Percentiles rank a stretch among this genome's conserved stretches.
phyloP scores from a whole-genome alignment of 75 land plant species.

The Selaginella tamariscina region DNA sequence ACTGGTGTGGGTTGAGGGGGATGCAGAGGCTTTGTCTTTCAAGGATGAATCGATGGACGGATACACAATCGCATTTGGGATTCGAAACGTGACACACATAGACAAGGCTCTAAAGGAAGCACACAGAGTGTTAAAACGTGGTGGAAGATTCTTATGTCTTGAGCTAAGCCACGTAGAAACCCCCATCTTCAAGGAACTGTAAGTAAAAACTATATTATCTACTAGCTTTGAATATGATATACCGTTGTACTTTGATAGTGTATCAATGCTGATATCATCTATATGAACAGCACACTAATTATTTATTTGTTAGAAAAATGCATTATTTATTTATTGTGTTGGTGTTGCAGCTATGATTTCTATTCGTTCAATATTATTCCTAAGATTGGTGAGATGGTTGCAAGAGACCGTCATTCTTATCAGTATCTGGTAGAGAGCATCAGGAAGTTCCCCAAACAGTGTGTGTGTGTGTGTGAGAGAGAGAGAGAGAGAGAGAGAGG shows the following conservation, averaged over 20 bases:
- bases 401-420: slow-evolving; percentile 78
- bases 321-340: not conserved
- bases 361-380: slow-evolving; percentile 86
- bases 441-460: slow-evolving; percentile 61
- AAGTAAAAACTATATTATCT: slow-evolving; percentile 16
- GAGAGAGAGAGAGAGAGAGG: too few relatives aligned
- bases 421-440: slow-evolving; percentile 92
- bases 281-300: too few relatives aligned
- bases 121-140: slow-evolving; percentile 69
- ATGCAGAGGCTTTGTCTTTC: slow-evolving; percentile 84
- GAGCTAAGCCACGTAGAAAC: slow-evolving; percentile 84
- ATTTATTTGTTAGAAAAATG: too few relatives aligned
- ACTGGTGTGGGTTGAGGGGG: slow-evolving; percentile 83
- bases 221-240: too few relatives aligned
- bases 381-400: slow-evolving; percentile 66
- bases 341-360: slow-evolving; percentile 56
- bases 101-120: slow-evolving; percentile 90
- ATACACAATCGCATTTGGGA: slow-evolving; percentile 97
- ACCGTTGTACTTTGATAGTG: too few relatives aligned
- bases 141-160: slow-evolving; percentile 87
- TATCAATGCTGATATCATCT: too few relatives aligned
- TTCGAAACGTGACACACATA: slow-evolving; percentile 94
- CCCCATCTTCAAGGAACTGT: slow-evolving; percentile 59
- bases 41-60: slow-evolving; percentile 80
- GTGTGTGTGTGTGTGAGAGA: too few relatives aligned